Base-by-base conservation (phyloP, 2,329 filamentous ascomycete genomes). In the Microdochium bolleyi region DNA sequence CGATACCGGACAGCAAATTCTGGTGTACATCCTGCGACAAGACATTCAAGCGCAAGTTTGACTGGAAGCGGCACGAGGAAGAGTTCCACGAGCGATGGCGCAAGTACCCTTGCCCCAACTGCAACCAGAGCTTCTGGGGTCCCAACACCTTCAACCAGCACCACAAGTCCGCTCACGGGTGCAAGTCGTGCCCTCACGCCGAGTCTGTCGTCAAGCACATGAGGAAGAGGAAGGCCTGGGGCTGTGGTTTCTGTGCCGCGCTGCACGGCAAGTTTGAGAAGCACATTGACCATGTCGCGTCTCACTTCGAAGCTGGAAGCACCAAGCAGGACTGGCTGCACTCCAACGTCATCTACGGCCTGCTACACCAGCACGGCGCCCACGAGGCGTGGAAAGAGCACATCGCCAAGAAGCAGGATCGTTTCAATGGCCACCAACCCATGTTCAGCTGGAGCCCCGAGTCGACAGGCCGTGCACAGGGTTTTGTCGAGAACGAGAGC, bases 21-120 rank as follows among this genome's bases (percentile, higher is more conserved):
- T 69, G 61, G 65, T 76, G 72, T 58, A 75, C 71, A 1, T 72
- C 72, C 32, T 75, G 74, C 65, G 82, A 85, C 64, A 84, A 83
- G 49, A 83, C 80, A 48, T 83, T 86, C 62, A 83, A 83, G 70
- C 77, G 82, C 57, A 85, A 85, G 63, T 83, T 84, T 57, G 82
- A 86, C 64, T 87, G 80, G 84, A 85, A 85, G 66, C 77, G 81
- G 30, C 84, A 87, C 65, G 82, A 87, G 63, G 83, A 85, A 60
- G 82, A 85, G 65, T 85, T 85, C 61, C 83, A 86, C 66, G 83
- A 86, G 70, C 80, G 83, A 52, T 81, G 81, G 71, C 79, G 83
- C 57, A 85, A 84, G 62, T 86, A 84, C 64, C 81, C 82, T 13
- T 86, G 83, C 60, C 82, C 83, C 5, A 82, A 83, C 58, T 87